A percentile compares a stretch with the other conserved stretches of the same genome.
These are phyloP conservation scores for Penicillium crystallinum DNA, from an alignment of 495 filamentous ascomycete genomes.

Conservation along the genomic window DNA sequence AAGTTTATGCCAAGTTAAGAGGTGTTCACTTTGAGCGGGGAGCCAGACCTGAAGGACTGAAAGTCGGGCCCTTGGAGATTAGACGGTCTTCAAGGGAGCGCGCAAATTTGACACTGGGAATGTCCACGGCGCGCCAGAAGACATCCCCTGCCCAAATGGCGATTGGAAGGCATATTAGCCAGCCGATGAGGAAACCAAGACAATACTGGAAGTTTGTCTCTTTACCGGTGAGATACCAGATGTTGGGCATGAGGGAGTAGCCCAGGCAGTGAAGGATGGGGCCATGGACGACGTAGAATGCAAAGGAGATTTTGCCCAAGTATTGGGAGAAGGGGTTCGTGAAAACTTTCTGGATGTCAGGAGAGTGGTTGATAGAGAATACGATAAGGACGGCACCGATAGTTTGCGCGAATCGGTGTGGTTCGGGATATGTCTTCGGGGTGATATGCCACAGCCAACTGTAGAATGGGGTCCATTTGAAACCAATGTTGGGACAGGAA, in stretches of 20 bases:
- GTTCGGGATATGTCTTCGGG: slow-evolving; percentile 38
- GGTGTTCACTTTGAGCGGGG: slow-evolving; percentile 1
- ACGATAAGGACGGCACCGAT: slow-evolving; percentile 53
- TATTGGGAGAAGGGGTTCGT: slow-evolving; percentile 54
- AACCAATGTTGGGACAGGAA: slow-evolving; percentile 39
- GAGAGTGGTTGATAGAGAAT: slow-evolving; percentile 49
- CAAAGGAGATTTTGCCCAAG: slow-evolving; percentile 56
- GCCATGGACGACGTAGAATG: slow-evolving; percentile 62
- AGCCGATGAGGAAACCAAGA: slow-evolving; percentile 46
- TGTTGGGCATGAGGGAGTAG: slow-evolving; percentile 44
- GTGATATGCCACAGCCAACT: slow-evolving; percentile 39
- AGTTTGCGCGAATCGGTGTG: slow-evolving; percentile 42
- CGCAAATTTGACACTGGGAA: slow-evolving; percentile 52
- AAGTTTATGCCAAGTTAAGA: not conserved
- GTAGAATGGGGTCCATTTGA: slow-evolving; percentile 43
- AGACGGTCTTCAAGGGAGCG: slow-evolving; percentile 46
- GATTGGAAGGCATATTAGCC: slow-evolving; percentile 46
- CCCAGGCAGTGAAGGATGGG: slow-evolving; percentile 50
- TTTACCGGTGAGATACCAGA: slow-evolving; percentile 51
- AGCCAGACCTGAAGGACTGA: slow-evolving; percentile 2
- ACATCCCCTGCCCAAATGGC: slow-evolving; percentile 54
- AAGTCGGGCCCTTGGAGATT: slow-evolving; percentile 18
- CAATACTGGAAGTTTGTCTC: slow-evolving; percentile 48
- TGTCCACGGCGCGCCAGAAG: slow-evolving; percentile 55
- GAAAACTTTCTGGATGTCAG: slow-evolving; percentile 50